Evolutionary conservation across 371 early-diverging fungal genomes (phyloP), one percentile per base, ranked within the genome.

Genomic region (Mortierella sp.): DNA sequence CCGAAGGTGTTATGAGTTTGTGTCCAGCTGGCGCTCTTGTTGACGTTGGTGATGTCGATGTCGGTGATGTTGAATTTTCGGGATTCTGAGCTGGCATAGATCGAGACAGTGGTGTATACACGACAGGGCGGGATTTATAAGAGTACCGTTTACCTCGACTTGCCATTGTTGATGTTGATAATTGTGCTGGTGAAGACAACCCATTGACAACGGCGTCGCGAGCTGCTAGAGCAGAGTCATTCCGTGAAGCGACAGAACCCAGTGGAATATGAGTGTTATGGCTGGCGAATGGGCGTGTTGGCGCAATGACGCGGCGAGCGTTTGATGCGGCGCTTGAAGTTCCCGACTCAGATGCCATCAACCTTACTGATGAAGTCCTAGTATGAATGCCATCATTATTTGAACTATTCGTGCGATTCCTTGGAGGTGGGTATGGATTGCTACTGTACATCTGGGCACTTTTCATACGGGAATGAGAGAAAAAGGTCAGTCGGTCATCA

Each of bases 391-490:
- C 15, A 3, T 11, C 32, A 32, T 21, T 53, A 53, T 15, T 60
- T 15, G 58, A 45, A 58, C 50, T 60, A 53, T 19, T 32, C 9
- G 55, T 22, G 53, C 65, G 60, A 24, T 36, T 71, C 53, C 63
- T 38, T 3, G 67, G 67, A 4, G 69, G 67, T 28, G 72, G 76
- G 53, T 72, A 81, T 63, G 76, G 82, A 38, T 24, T 65, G 36
- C 53, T 81, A 4, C 57, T 65, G 62, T 72, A 81, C 76, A 81
- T 81, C 63, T 81, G 82, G 2, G 76, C 63, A 9, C 82, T 81
- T 61, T 58, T n/a, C 13, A 55, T 9, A 55, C 22, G 16, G 21
- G 61, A 15, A 32, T 24, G 11, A 28, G 11, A 22, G 28, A 24
- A 58, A 28, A 19, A 19, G 36, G 65, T 66, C 58, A 66, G 47